Evolutionary conservation across 1,284 basidiomycete genomes (phyloP).

Genomic region (Apiotrichum sp.): DNA sequence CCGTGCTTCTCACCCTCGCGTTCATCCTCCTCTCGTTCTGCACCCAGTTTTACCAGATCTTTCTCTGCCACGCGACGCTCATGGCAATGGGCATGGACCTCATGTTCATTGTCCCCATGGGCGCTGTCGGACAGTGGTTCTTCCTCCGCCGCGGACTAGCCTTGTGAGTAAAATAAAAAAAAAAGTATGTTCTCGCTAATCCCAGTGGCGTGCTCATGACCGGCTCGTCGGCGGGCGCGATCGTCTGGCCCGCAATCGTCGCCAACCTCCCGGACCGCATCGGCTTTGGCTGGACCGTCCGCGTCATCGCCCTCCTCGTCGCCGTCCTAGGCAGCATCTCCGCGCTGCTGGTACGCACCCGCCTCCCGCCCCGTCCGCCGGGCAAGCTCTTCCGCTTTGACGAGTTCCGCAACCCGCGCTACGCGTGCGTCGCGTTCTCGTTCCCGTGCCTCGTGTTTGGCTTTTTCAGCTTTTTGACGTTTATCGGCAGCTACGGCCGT

Average conservation of each 20-base stretch:
- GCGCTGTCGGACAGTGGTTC: slow-evolving; percentile 35
- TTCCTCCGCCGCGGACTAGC: slow-evolving; percentile 26
- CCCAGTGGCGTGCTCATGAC: slow-evolving; percentile 7
- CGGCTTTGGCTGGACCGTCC: slow-evolving; percentile 32
- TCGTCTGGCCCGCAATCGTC: slow-evolving; percentile 31
- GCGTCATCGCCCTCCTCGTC: slow-evolving; percentile 32
- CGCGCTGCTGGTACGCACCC: slow-evolving; percentile 29
- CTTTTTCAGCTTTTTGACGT: slow-evolving; percentile 28
- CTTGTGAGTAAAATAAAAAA: slow-evolving; percentile 12
- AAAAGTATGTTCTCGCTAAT: background rate
- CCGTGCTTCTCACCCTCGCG: slow-evolving; percentile 13
- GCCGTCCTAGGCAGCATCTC: slow-evolving; percentile 20
- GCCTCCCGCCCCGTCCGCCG: slow-evolving; percentile 31
- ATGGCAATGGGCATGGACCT: slow-evolving; percentile 29
- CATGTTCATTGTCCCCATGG: slow-evolving; percentile 31
- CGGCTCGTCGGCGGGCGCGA: slow-evolving; percentile 30
- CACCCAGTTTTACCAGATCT: slow-evolving; percentile 26
- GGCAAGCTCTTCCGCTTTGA: slow-evolving; percentile 31
- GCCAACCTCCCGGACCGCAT: slow-evolving; percentile 24
- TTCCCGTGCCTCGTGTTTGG: slow-evolving; percentile 23
- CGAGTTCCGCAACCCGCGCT: slow-evolving; percentile 30
- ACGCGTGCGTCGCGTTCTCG: slow-evolving; percentile 21
- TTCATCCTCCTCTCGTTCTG: slow-evolving; percentile 24
- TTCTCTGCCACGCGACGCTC: slow-evolving; percentile 25
- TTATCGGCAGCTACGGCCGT: slow-evolving; percentile 28